phyloP scores from a whole-genome alignment of 2,329 filamentous ascomycete genomes.

The Trichoderma afroharzianum region DNA sequence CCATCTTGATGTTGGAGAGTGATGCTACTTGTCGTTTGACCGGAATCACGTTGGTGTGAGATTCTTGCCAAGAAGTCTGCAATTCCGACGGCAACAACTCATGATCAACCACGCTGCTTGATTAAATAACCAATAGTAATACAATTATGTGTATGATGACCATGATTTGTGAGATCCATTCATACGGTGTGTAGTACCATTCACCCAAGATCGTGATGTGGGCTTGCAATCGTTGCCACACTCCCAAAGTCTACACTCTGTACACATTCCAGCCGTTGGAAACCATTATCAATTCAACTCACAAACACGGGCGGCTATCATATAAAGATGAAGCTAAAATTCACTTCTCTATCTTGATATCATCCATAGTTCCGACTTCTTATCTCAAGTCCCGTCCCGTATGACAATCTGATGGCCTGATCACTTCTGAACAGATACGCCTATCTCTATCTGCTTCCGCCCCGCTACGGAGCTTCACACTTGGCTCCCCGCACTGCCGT shows the following conservation, averaged over 20 bases:
- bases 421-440: neutral
- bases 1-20: neutral
- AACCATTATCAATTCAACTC: neutral
- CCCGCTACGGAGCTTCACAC: neutral
- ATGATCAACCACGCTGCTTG: neutral
- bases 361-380: neutral
- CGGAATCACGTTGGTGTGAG: neutral
- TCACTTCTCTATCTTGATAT: neutral
- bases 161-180: neutral
- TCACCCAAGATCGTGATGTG: neutral
- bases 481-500: neutral
- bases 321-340: neutral
- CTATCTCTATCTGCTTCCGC: neutral
- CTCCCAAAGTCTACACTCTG: neutral
- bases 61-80: neutral
- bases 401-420: neutral
- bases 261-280: neutral
- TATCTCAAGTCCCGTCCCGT: neutral
- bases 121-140: neutral
- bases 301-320: neutral
- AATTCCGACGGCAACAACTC: neutral
- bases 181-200: neutral
- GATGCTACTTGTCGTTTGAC: neutral
- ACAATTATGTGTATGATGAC: neutral
- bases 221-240: neutral